These are phyloP conservation scores for Tympanopsis confertula DNA, from an alignment of 2,329 filamentous ascomycete genomes.

Conservation along the genomic window DNA sequence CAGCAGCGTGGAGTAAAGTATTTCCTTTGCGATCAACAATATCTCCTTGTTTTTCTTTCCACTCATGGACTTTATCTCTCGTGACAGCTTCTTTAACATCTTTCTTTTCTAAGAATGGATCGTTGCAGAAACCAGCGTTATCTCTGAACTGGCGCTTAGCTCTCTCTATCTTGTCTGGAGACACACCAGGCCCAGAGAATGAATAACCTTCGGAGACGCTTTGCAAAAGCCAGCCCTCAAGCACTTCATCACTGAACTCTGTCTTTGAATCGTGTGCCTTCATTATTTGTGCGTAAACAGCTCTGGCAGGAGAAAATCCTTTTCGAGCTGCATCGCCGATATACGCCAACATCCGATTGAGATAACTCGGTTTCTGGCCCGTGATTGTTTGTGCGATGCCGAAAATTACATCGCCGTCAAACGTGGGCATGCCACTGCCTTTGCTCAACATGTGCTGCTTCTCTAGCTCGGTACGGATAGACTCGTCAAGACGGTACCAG, in stretches of 20 bases:
- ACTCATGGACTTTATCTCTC: conserved; percentile 4
- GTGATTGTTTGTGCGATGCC: conserved; percentile 14
- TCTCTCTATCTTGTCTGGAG: conserved; percentile 4
- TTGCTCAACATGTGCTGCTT: conserved; percentile 9
- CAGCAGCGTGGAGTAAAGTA: conserved; percentile 13
- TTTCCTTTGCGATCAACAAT: conserved; percentile 12
- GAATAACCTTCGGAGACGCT: not conserved
- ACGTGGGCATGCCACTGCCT: conserved; percentile 4
- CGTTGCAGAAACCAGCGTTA: conserved; percentile 11
- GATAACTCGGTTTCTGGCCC: conserved; percentile 9
- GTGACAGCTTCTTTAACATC: conserved; percentile 2
- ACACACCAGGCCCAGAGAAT: not conserved
- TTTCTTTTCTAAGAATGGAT: conserved; percentile 11
- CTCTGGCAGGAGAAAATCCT: conserved; percentile 11
- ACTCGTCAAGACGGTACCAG: conserved; percentile 12
- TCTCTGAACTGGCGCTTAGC: conserved; percentile 9
- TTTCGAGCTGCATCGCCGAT: conserved; percentile 9
- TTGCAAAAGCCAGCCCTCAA: not conserved
- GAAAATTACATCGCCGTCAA: conserved; percentile 12
- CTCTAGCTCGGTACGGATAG: conserved; percentile 11
- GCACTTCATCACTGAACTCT: conserved; percentile 7
- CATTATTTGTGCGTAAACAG: conserved; percentile 13
- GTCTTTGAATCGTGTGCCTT: conserved; percentile 8
- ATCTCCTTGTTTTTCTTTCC: conserved; percentile 5
- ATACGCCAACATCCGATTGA: conserved; percentile 10